Evolutionary conservation across 2,329 filamentous ascomycete species (phyloP).

Genomic region (Sphaerulina musiva): DNA sequence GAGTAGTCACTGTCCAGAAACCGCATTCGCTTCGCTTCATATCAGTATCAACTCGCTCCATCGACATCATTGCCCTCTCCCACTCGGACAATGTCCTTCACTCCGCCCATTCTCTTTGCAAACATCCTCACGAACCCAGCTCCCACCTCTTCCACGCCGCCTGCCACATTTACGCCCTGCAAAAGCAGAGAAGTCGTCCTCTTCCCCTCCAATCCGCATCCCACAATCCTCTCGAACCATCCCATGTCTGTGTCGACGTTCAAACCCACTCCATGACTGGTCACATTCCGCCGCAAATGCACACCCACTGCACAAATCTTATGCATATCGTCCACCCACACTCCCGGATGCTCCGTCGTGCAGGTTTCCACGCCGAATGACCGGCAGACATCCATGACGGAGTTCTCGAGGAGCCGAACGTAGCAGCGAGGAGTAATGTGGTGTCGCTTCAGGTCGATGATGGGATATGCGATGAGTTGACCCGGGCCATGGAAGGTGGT

Average conservation of each 20-base stretch:
- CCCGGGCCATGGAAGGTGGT: constrained; percentile 94
- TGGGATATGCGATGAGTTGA: constrained; percentile 85
- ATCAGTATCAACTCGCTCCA: neutral
- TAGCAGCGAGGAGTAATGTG: constrained; percentile 66
- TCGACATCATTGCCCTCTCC: constrained; percentile 17
- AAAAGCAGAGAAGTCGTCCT: constrained; percentile 65
- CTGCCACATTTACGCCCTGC: constrained; percentile 40
- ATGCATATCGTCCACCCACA: constrained; percentile 56
- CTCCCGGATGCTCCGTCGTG: constrained; percentile 71
- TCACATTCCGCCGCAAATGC: constrained; percentile 78
- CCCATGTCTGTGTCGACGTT: constrained; percentile 61
- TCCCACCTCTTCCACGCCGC: constrained; percentile 36
- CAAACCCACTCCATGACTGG: constrained; percentile 75
- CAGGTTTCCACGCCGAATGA: constrained; percentile 55
- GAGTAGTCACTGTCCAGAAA: too few relatives aligned
- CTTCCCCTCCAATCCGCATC: constrained; percentile 78
- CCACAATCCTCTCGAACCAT: constrained; percentile 71
- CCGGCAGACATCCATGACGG: constrained; percentile 60
- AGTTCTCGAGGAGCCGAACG: constrained; percentile 69
- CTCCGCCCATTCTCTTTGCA: constrained; percentile 26
- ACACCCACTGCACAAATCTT: constrained; percentile 92
- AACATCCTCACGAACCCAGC: constrained; percentile 39
- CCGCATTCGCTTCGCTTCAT: too few relatives aligned
- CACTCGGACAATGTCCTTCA: constrained; percentile 20
- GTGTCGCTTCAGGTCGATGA: constrained; percentile 71